Evolutionary conservation across 441 rosid genomes (phyloP), one percentile per base, ranked within the genome.

Genomic region (Capsella rubella): DNA sequence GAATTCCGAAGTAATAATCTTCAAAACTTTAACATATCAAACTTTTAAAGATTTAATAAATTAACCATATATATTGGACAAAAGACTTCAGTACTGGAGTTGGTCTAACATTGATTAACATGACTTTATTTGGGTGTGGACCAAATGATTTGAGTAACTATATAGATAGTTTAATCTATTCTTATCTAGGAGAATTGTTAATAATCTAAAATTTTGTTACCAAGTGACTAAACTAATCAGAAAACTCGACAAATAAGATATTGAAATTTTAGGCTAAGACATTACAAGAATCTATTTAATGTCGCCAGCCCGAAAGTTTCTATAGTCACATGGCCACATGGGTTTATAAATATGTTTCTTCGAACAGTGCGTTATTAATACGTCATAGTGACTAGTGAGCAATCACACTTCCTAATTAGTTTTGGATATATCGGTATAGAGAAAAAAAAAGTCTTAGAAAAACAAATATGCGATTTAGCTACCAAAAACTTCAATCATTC

Each of bases 351-450:
- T 53, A 46, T 62, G 55, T 46, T 53, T 63, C 35, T 53, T 63
- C 25, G 28, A 42, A 42, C 31, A 39, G 4, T 28, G 15, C 25
- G 75, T 71, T 50, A 60, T 50, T 27, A 27, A 60, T 13, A 50
- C 31, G 42, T 71, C 67, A 60, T 46, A 12, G 42, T 27, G 21
- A 71, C 10, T 46, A 16, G 42, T 27, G 21, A 71, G n/a, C 60
- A 14, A 54, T 40, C 43, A n/a, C 21, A 53, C 28, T 13, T 14
- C 40, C 25, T 8, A 11, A 15, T 55, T 16, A 31, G 57, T 32
- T 56, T n/a, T 31, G 31, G 31, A 28, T 54, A 14, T 27, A n/a
- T 15, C 28, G 8, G 51, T 39, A 11, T 56, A 34, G 8, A 34
- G 62, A 10, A 57, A 15, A 34, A 57, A 15, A 34, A 34, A 15